These are phyloP conservation scores for Pestalotiopsis sp. DNA, from an alignment of 2,329 filamentous ascomycete genomes.

Conservation along the genomic window DNA sequence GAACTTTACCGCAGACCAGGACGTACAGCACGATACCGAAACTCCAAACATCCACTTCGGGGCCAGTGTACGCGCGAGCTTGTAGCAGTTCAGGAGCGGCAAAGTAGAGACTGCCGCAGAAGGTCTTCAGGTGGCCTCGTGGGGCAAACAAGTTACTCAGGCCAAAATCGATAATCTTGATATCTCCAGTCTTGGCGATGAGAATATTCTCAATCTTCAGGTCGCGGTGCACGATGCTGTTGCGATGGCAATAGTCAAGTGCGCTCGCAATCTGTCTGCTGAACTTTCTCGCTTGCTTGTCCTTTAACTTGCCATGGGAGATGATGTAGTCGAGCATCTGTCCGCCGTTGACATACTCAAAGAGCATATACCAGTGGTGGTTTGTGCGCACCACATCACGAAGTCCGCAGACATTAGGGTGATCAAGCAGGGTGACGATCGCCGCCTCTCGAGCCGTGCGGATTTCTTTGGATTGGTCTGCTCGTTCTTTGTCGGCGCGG, in stretches of 20 bases:
- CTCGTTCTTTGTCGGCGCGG: conserved; percentile 76
- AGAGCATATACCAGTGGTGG: conserved; percentile 99
- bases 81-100: conserved; percentile 93
- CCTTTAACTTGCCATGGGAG: conserved; percentile 93
- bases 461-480: conserved; percentile 95
- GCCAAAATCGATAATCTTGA: conserved; percentile 99
- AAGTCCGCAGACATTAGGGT: conserved; percentile 95
- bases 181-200: conserved; percentile 98
- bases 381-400: conserved; percentile 93
- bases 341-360: conserved; percentile 97
- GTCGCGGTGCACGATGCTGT: conserved; percentile 97
- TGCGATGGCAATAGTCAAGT: conserved; percentile 94
- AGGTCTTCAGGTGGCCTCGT: conserved; percentile 83
- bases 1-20: conserved; percentile 94
- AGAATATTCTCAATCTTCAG: conserved; percentile 99
- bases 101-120: conserved; percentile 97
- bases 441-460: conserved; percentile 92
- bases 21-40: conserved; percentile 98
- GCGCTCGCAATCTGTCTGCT: conserved; percentile 96
- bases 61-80: conserved; percentile 90
- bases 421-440: conserved; percentile 90
- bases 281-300: conserved; percentile 97
- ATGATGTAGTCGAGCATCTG: conserved; percentile 99
- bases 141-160: conserved; percentile 95
- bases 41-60: conserved; percentile 98